Evolutionary conservation across 192 early-diverging fungal genomes (phyloP).

Genomic region (Hyaloraphidium curvatum): DNA sequence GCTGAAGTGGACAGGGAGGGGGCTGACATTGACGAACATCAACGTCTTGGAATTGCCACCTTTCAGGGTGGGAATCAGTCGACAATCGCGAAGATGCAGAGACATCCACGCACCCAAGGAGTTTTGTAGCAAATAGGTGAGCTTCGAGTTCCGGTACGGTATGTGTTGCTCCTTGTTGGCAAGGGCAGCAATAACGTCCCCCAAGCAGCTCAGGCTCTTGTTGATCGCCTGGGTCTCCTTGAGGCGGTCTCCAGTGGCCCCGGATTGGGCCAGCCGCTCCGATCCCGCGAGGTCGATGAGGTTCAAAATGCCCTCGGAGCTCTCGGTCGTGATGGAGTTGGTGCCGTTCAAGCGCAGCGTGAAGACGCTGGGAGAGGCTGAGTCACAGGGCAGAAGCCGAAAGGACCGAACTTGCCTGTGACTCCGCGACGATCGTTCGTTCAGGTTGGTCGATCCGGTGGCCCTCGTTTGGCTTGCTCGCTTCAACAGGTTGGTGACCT

Average conservation of each 20-base stretch:
- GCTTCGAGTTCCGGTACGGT: conserved; percentile 37
- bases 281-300: conserved; percentile 42
- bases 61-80: not conserved
- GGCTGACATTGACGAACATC: conserved; percentile 96
- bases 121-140: conserved; percentile 49
- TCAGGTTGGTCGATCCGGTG: conserved; percentile 28
- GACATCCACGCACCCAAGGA: conserved; percentile 20
- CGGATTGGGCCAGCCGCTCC: conserved; percentile 31
- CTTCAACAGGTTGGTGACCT: conserved; percentile 30
- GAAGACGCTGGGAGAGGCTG: conserved; percentile 24
- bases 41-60: conserved; percentile 92
- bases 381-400: too few relatives aligned
- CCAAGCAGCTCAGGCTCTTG: conserved; percentile 44
- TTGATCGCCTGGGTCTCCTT: conserved; percentile 48
- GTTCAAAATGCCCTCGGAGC: conserved; percentile 22
- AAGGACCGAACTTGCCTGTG: conserved; percentile 41
- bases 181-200: conserved; percentile 47
- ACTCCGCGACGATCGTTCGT: conserved; percentile 35
- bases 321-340: not conserved
- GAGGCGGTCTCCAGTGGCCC: conserved; percentile 28
- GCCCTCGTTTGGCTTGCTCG: conserved; percentile 34
- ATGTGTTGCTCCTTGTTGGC: conserved; percentile 24
- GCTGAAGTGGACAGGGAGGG: conserved; percentile 49
- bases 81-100: not conserved
- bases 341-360: conserved; percentile 25